Percentiles rank a stretch among this genome's conserved stretches.
Evolutionary conservation across 495 filamentous ascomycete species (phyloP).

Genomic region (Trichodelitschia bisporula): DNA sequence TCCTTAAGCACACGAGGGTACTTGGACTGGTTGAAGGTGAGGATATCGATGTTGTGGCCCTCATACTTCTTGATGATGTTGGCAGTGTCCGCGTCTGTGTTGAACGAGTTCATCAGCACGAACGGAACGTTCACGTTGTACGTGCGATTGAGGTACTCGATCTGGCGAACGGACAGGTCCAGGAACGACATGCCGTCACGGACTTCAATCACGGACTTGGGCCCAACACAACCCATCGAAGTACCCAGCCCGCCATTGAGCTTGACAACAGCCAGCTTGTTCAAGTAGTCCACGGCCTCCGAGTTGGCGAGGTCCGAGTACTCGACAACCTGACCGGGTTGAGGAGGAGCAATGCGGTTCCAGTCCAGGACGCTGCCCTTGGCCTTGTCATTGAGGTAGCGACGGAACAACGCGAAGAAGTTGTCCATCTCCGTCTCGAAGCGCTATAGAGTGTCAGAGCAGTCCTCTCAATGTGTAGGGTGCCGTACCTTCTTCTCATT

Average conservation of each 20-base stretch:
- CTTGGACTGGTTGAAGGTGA: constrained; percentile 98
- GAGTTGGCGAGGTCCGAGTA: constrained; percentile 69
- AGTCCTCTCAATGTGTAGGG: not conserved
- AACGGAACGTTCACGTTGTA: constrained; percentile 96
- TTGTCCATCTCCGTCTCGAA: constrained; percentile 99
- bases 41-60: constrained; percentile 96
- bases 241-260: constrained; percentile 98
- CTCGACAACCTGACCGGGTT: constrained; percentile 74
- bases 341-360: constrained; percentile 85
- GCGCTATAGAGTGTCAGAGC: constrained; percentile 19
- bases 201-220: constrained; percentile 99
- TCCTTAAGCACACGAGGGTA: constrained; percentile 97
- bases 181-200: constrained; percentile 99
- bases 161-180: constrained; percentile 94
- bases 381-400: constrained; percentile 95
- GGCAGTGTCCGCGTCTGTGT: constrained; percentile 93
- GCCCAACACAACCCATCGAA: constrained; percentile 97
- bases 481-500: constrained; percentile 50
- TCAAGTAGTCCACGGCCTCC: constrained; percentile 76
- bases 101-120: constrained; percentile 99
- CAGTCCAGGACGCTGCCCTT: constrained; percentile 86
- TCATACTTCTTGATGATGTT: constrained; percentile 99
- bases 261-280: constrained; percentile 96
- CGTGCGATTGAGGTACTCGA: constrained; percentile 96
- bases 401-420: constrained; percentile 95